phyloP scores from a whole-genome alignment of 257 asterid genomes.

The Fraxinus anomala region DNA sequence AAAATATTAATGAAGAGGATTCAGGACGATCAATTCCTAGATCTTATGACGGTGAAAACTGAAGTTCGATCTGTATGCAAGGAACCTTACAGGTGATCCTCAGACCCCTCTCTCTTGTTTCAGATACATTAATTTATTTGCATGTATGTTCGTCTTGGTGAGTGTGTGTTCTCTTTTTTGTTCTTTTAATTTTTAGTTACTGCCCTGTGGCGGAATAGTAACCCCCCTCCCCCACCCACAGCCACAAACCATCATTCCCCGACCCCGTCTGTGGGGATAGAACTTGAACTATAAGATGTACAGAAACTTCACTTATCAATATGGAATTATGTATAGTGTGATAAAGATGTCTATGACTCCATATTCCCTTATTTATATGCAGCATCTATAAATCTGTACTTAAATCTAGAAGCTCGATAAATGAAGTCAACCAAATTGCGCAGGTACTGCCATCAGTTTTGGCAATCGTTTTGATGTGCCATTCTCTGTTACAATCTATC shows the following conservation, averaged over 20 bases:
- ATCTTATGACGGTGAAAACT: slow-evolving; percentile 68
- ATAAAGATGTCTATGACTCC: slow-evolving; percentile 6
- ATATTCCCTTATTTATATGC: slow-evolving; percentile 32
- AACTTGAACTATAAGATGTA: background rate
- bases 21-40: slow-evolving; percentile 86
- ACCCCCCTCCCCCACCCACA: background rate
- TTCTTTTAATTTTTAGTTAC: background rate
- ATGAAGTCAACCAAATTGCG: slow-evolving; percentile 70
- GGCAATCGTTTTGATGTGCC: slow-evolving; percentile 13
- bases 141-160: background rate
- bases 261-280: background rate
- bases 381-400: slow-evolving; percentile 57
- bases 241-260: background rate
- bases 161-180: background rate
- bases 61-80: slow-evolving; percentile 78
- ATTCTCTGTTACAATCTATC: slow-evolving; percentile 16
- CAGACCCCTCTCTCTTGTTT: slow-evolving; percentile 8
- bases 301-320: background rate
- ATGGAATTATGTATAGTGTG: background rate
- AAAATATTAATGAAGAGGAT: slow-evolving; percentile 70
- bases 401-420: slow-evolving; percentile 57
- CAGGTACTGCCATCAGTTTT: slow-evolving; percentile 56
- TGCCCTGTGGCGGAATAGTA: background rate
- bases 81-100: slow-evolving; percentile 82
- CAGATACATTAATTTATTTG: background rate